phyloP scores from a whole-genome alignment of 1,284 basidiomycete species.

The Naganishia sp. region DNA sequence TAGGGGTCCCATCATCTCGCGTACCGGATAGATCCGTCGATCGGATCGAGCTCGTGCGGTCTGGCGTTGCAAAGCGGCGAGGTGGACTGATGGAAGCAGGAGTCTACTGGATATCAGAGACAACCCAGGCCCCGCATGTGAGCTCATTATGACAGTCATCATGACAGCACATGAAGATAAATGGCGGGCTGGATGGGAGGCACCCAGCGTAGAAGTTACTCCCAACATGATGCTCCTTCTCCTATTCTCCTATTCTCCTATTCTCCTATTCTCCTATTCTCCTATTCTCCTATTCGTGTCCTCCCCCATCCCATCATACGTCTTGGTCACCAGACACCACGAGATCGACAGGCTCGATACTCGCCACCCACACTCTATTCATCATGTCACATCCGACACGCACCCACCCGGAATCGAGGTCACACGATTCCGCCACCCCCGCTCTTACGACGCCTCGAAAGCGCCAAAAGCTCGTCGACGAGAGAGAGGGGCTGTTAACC shows the following conservation, averaged over 20 bases:
- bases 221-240: slow-evolving; percentile 9
- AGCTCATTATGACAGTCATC: not conserved
- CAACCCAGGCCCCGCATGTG: too few species aligned
- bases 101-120: too few species aligned
- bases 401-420: slow-evolving; percentile 5
- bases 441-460: slow-evolving; percentile 5
- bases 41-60: too few species aligned
- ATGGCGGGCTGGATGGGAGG: slow-evolving; percentile 4
- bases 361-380: too few species aligned
- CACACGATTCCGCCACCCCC: slow-evolving; percentile 16
- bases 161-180: slow-evolving; percentile 18
- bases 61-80: too few species aligned
- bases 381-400: not conserved
- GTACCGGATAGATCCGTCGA: too few species aligned
- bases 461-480: slow-evolving; percentile 6
- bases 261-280: not conserved
- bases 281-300: not conserved
- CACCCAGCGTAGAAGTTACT: slow-evolving; percentile 5
- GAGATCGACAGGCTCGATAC: too few species aligned
- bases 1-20: too few species aligned
- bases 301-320: not conserved
- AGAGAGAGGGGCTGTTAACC: slow-evolving; percentile 1
- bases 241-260: not conserved
- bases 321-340: not conserved
- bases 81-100: too few species aligned